Conservation (phyloP, 257 asterid genomes). For the Petunia axillaris region DNA sequence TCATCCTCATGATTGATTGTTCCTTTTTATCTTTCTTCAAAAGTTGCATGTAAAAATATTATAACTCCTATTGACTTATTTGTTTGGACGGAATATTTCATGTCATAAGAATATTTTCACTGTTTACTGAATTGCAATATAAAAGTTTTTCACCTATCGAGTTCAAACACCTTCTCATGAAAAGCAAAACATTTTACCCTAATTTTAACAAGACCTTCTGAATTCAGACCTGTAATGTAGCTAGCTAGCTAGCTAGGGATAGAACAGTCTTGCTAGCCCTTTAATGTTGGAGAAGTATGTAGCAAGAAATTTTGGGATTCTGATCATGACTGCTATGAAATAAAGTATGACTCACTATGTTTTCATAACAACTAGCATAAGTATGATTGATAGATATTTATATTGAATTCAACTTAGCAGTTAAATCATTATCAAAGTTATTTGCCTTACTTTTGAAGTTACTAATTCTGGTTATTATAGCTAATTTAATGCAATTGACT, state of each 20-base stretch:
- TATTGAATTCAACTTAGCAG: too few relatives aligned
- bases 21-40: not conserved
- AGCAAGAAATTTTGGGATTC: constrained; percentile 22
- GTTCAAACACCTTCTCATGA: not conserved
- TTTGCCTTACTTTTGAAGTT: too few relatives aligned
- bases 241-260: constrained; percentile 7
- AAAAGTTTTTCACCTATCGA: not conserved
- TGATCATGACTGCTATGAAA: constrained; percentile 19
- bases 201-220: not conserved
- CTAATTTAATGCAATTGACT: too few relatives aligned
- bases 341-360: not conserved
- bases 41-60: not conserved
- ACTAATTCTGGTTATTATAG: too few relatives aligned
- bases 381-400: not conserved
- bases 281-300: constrained; percentile 27
- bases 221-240: not conserved
- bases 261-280: not conserved
- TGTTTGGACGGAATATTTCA: not conserved
- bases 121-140: constrained; percentile 23
- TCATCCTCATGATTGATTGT: not conserved
- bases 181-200: not conserved
- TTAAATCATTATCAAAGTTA: too few relatives aligned
- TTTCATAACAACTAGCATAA: not conserved
- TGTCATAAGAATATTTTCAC: not conserved
- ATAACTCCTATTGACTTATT: not conserved